These are phyloP conservation scores for Geosiphon pyriformis DNA, from an alignment of 192 early-diverging fungal genomes.

Conservation along the genomic window DNA sequence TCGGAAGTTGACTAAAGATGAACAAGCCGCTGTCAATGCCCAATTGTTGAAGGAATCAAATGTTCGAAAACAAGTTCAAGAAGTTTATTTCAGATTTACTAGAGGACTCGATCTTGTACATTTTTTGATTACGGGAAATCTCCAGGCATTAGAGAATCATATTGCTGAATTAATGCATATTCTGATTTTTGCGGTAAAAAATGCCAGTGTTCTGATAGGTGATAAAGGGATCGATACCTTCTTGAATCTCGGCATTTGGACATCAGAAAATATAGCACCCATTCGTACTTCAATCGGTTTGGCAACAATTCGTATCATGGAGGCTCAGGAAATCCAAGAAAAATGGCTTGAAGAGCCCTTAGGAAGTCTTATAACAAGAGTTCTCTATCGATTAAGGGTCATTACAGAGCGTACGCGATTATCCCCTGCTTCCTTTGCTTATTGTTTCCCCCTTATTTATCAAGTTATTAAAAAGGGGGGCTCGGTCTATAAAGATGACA, in stretches of 20 bases:
- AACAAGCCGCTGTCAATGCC: constrained; percentile 62
- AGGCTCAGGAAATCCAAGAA: constrained; percentile 39
- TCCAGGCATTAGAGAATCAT: constrained; percentile 47
- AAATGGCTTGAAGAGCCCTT: constrained; percentile 45
- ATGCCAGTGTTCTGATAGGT: constrained; percentile 54
- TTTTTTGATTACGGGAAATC: constrained; percentile 57
- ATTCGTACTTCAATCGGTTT: constrained; percentile 41
- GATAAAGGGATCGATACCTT: constrained; percentile 53
- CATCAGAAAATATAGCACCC: constrained; percentile 35
- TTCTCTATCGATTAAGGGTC: constrained; percentile 63
- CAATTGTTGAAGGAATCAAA: constrained; percentile 68
- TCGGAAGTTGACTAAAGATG: constrained; percentile 67
- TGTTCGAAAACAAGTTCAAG: constrained; percentile 62
- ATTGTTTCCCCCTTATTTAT: constrained; percentile 60
- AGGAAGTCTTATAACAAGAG: constrained; percentile 48
- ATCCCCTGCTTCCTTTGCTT: constrained; percentile 57
- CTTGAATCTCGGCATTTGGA: constrained; percentile 41
- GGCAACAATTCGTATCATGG: constrained; percentile 45
- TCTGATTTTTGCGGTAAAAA: constrained; percentile 43
- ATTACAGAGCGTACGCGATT: constrained; percentile 51
- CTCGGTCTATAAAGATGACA: constrained; percentile 34
- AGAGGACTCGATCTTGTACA: constrained; percentile 61
- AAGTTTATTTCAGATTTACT: constrained; percentile 41
- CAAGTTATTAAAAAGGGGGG: constrained; percentile 59
- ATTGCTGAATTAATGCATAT: constrained; percentile 55